A percentile compares a stretch with the other conserved stretches of the same genome.
Conservation (phyloP, 1,284 basidiomycete genomes). For the Pseudozyma thailandica region DNA sequence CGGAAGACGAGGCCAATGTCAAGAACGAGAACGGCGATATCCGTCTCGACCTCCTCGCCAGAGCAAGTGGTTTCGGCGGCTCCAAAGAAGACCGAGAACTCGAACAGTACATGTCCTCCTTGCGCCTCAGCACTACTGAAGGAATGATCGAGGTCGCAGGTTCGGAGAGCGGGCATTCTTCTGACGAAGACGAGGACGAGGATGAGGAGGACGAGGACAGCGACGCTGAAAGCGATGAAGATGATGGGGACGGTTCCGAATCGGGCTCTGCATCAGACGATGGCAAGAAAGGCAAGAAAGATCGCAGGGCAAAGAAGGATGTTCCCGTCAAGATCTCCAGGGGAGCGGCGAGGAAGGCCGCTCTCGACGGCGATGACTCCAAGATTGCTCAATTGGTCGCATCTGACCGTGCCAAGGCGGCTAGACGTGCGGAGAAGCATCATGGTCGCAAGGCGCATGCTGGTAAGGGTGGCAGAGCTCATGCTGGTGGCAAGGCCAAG, state of each 20-base stretch:
- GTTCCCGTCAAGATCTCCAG: slow-evolving; percentile 68
- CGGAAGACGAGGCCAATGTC: slow-evolving; percentile 4
- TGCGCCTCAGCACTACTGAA: slow-evolving; percentile 41
- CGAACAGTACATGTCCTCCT: slow-evolving; percentile 53
- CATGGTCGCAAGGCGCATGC: slow-evolving; percentile 53
- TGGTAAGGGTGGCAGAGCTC: slow-evolving; percentile 66
- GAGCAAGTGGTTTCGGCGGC: slow-evolving; percentile 61
- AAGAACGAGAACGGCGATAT: slow-evolving; percentile 12
- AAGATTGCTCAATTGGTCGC: slow-evolving; percentile 55
- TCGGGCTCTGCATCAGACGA: slow-evolving; percentile 74
- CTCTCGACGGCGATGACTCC: slow-evolving; percentile 30
- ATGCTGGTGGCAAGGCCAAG: slow-evolving; percentile 76
- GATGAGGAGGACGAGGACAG: not conserved
- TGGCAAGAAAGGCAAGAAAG: slow-evolving; percentile 70
- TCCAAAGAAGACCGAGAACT: slow-evolving; percentile 54
- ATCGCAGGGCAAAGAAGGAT: slow-evolving; percentile 68
- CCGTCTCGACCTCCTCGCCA: slow-evolving; percentile 57
- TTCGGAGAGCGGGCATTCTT: slow-evolving; percentile 7
- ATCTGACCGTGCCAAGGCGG: slow-evolving; percentile 44
- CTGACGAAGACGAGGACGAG: slow-evolving; percentile 8
- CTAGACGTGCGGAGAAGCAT: slow-evolving; percentile 48
- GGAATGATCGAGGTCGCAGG: slow-evolving; percentile 45
- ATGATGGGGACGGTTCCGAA: slow-evolving; percentile 69
- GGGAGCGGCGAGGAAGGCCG: slow-evolving; percentile 37
- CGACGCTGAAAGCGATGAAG: slow-evolving; percentile 12